These are phyloP conservation scores for Cutaneotrichosporon sp. DNA, from an alignment of 1,284 basidiomycete genomes.

Conservation along the genomic window DNA sequence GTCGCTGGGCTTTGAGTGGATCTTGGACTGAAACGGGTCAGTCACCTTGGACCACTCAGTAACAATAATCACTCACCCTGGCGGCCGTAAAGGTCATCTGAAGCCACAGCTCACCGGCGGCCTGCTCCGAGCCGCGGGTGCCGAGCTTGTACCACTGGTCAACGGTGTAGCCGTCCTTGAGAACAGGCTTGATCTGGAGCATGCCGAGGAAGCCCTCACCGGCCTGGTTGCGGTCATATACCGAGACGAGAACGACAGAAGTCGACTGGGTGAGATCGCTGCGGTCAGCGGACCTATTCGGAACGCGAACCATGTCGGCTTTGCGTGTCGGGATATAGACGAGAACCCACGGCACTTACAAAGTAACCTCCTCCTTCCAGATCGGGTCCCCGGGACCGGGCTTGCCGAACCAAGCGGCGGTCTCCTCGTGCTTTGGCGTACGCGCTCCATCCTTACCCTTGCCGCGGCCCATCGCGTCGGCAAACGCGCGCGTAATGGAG, in stretches of 20 bases:
- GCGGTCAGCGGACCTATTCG: constrained; percentile 1
- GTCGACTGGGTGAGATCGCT: constrained; percentile 93
- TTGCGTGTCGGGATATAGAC: too few species aligned
- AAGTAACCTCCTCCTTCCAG: constrained; percentile 98
- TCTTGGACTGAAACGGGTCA: constrained; percentile 59
- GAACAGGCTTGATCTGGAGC: constrained; percentile 81
- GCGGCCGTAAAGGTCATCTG: constrained; percentile 89
- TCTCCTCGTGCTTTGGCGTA: constrained; percentile 43
- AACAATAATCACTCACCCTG: constrained; percentile 58
- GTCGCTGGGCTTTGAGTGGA: constrained; percentile 78
- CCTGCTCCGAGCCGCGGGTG: constrained; percentile 70
- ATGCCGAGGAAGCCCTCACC: constrained; percentile 85
- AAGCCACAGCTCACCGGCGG: constrained; percentile 88
- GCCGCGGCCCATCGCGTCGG: constrained; percentile 50
- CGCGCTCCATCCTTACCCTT: constrained; percentile 44
- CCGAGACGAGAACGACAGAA: constrained; percentile 79
- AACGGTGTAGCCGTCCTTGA: constrained; percentile 86
- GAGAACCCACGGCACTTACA: constrained; percentile 59
- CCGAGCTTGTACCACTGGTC: constrained; percentile 92
- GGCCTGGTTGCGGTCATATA: constrained; percentile 85
- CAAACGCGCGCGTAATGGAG: constrained; percentile 57
- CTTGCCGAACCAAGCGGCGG: constrained; percentile 38
- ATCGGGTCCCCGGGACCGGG: constrained; percentile 68
- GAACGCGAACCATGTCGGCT: too few species aligned
- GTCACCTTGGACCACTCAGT: not conserved